Conservation (phyloP, 2,329 filamentous ascomycete genomes). For the Neofusicoccum cordaticola region DNA sequence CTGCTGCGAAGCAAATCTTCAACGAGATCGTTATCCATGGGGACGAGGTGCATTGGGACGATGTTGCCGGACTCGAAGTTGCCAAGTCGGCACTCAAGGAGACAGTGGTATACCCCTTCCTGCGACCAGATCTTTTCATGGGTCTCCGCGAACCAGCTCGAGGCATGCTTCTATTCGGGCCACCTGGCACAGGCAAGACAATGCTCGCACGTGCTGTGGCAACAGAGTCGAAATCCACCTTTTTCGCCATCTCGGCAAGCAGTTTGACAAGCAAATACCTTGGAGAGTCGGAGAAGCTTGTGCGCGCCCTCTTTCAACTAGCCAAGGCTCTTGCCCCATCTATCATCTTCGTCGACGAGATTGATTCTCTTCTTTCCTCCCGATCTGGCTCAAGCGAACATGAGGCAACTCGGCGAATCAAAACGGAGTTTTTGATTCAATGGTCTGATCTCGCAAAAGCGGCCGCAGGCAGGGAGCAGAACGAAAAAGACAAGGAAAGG, state of each 20-base stretch:
- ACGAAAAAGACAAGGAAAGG: slow-evolving; percentile 62
- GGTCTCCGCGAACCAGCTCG: slow-evolving; percentile 89
- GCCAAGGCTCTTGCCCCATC: slow-evolving; percentile 86
- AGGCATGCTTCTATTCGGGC: slow-evolving; percentile 94
- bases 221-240: slow-evolving; percentile 90
- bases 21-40: slow-evolving; percentile 95
- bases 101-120: slow-evolving; percentile 93
- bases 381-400: slow-evolving; percentile 82
- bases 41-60: slow-evolving; percentile 91
- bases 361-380: slow-evolving; percentile 86
- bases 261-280: slow-evolving; percentile 94
- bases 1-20: slow-evolving; percentile 83
- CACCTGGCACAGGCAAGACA: slow-evolving; percentile 96
- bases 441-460: slow-evolving; percentile 94
- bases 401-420: slow-evolving; percentile 88
- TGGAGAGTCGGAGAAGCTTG: slow-evolving; percentile 94
- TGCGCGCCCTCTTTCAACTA: slow-evolving; percentile 85
- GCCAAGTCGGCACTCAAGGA: slow-evolving; percentile 93
- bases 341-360: slow-evolving; percentile 98
- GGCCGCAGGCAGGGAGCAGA: slow-evolving; percentile 76
- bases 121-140: slow-evolving; percentile 93
- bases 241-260: slow-evolving; percentile 95
- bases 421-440: slow-evolving; percentile 96
- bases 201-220: slow-evolving; percentile 95
- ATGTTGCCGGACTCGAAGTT: slow-evolving; percentile 84